phyloP scores from a whole-genome alignment of 1,284 basidiomycete genomes.

The Malassezia japonica region DNA sequence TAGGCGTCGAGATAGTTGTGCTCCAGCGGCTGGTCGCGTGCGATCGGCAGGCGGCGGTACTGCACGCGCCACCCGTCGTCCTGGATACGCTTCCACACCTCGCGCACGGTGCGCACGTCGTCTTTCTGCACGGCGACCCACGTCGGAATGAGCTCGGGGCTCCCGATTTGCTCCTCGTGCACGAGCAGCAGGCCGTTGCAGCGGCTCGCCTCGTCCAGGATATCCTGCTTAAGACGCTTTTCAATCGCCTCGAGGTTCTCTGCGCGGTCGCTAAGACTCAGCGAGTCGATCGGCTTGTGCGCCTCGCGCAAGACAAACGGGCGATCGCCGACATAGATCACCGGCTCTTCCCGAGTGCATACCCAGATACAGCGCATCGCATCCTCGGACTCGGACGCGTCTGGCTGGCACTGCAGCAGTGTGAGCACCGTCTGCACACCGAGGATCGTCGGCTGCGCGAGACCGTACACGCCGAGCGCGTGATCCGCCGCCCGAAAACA shows the following conservation, averaged over 20 bases:
- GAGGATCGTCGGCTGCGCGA: slow-evolving; percentile 83
- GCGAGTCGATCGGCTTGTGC: slow-evolving; percentile 67
- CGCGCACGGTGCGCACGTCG: slow-evolving; percentile 76
- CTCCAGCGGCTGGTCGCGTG: slow-evolving; percentile 50
- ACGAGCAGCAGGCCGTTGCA: slow-evolving; percentile 85
- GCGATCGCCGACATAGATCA: slow-evolving; percentile 85
- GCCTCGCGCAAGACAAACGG: slow-evolving; percentile 94
- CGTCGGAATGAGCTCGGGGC: slow-evolving; percentile 66
- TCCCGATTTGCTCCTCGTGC: slow-evolving; percentile 65
- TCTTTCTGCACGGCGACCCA: slow-evolving; percentile 83
- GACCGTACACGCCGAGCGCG: slow-evolving; percentile 49
- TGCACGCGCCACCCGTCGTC: slow-evolving; percentile 72
- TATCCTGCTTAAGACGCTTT: slow-evolving; percentile 71
- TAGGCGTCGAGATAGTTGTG: slow-evolving; percentile 69
- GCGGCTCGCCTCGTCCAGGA: slow-evolving; percentile 75
- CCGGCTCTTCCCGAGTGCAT: slow-evolving; percentile 65
- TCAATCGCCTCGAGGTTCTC: slow-evolving; percentile 95
- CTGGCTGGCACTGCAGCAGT: slow-evolving; percentile 56
- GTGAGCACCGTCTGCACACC: slow-evolving; percentile 86
- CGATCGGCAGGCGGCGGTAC: slow-evolving; percentile 72
- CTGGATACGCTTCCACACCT: slow-evolving; percentile 63
- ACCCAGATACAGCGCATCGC: slow-evolving; percentile 51
- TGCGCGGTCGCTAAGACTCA: slow-evolving; percentile 78
- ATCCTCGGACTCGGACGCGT: background rate
- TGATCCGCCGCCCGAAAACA: slow-evolving; percentile 69